Evolutionary conservation across 331 rosid species (phyloP).

Genomic region (Malus hybrid): DNA sequence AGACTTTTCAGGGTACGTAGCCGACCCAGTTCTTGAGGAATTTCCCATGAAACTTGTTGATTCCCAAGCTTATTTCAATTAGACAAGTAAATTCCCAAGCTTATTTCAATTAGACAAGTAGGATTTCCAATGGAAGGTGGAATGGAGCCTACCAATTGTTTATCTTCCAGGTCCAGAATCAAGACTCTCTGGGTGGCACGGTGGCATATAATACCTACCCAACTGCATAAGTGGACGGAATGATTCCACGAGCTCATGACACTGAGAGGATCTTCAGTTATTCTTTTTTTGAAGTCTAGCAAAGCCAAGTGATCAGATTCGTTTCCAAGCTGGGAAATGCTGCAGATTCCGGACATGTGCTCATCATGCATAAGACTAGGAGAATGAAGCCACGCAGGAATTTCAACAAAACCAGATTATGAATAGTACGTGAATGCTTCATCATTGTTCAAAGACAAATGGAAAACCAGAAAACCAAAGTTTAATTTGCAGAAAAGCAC

Average conservation of each 20-base stretch:
- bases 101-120: no score
- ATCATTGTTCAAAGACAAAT: not conserved
- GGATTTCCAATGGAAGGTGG: not conserved
- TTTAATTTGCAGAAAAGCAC: no score
- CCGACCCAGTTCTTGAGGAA: not conserved
- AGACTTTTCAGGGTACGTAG: not conserved
- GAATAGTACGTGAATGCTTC: not conserved
- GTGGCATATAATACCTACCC: not conserved
- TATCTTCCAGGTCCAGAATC: not conserved
- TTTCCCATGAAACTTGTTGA: not conserved
- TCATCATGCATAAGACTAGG: not conserved
- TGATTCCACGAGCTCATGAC: not conserved
- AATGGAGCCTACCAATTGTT: no score
- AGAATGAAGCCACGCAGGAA: not conserved
- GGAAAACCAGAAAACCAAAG: not conserved
- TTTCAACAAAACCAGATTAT: not conserved
- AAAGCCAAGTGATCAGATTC: not conserved
- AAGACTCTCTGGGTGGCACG: not conserved
- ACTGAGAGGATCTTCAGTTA: not conserved
- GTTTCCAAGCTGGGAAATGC: not conserved
- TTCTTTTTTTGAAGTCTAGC: not conserved
- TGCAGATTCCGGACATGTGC: not conserved
- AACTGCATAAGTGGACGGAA: not conserved
- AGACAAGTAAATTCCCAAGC: no score
- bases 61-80: no score